Conservation (phyloP, 176 grass and related monocot species). For the Oryza rufipogon region DNA sequence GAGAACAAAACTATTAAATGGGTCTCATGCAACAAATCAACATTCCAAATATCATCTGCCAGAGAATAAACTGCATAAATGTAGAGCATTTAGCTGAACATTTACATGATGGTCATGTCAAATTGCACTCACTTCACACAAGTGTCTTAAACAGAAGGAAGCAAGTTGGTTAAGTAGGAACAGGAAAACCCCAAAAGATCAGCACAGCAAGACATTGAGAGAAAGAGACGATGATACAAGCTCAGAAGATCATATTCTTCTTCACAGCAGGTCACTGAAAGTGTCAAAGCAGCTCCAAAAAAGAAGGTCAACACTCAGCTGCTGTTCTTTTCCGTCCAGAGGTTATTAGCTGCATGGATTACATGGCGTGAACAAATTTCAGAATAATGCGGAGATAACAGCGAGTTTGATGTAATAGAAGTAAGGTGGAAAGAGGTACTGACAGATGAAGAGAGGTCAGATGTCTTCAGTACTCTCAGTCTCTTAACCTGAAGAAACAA, state of each 20-base stretch:
- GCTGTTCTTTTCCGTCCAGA: conserved; percentile 48
- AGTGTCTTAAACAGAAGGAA: conserved; percentile 3
- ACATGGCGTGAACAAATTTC: neutral
- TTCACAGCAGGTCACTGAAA: conserved; percentile 16
- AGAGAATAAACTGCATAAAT: conserved; percentile 7
- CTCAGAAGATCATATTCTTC: conserved; percentile 47
- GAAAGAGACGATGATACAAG: conserved; percentile 44
- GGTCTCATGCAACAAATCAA: neutral
- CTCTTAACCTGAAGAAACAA: conserved; percentile 70
- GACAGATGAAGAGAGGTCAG: conserved; percentile 61
- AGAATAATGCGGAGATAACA: neutral
- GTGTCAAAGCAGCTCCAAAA: conserved; percentile 8
- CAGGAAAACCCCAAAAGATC: neutral
- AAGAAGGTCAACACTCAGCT: conserved; percentile 41
- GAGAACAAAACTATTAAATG: neutral
- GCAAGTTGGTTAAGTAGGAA: neutral
- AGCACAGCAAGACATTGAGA: neutral
- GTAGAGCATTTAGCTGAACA: conserved; percentile 32
- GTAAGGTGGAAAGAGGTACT: conserved; percentile 17
- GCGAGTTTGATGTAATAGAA: neutral
- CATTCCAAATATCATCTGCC: neutral
- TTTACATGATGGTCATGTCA: conserved; percentile 25
- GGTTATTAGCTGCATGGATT: conserved; percentile 46
- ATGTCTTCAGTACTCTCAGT: conserved; percentile 67
- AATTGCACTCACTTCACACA: conserved; percentile 9